Conservation (phyloP, 768 basidiomycete species). For the Tephrocybe rancida region DNA sequence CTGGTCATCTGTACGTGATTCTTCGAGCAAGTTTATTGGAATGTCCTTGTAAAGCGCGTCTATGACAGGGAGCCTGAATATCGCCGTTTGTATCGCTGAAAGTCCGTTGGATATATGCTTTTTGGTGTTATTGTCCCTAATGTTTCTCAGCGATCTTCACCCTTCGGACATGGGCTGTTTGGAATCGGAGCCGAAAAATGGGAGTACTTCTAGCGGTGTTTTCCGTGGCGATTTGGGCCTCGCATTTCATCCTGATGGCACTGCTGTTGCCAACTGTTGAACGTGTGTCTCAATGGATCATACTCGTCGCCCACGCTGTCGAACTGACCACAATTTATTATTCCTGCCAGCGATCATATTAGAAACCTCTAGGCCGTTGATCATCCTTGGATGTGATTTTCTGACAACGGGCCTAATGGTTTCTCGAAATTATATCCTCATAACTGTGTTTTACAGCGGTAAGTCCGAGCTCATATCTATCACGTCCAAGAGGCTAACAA, state of each 20-base stretch:
- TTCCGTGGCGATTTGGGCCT: background rate
- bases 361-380: background rate
- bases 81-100: slow-evolving; percentile 6
- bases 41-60: background rate
- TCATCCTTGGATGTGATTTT: slow-evolving; percentile 7
- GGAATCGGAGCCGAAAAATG: slow-evolving; percentile 7
- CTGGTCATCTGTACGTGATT: background rate
- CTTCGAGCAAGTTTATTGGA: background rate
- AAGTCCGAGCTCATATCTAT: background rate
- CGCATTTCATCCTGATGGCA: slow-evolving; percentile 4
- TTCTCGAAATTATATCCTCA: slow-evolving; percentile 1
- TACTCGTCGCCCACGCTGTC: no score
- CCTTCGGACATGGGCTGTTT: slow-evolving; percentile 10
- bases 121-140: background rate
- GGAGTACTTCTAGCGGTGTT: slow-evolving; percentile 5
- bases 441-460: slow-evolving; percentile 1
- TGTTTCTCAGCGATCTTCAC: slow-evolving; percentile 6
- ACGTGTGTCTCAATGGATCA: background rate
- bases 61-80: slow-evolving; percentile 4
- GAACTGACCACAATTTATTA: no score
- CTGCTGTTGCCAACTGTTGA: background rate
- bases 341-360: slow-evolving; percentile 7
- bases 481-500: background rate
- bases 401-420: slow-evolving; percentile 4
- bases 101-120: background rate